Base-by-base conservation (phyloP, 192 early-diverging fungal genomes). In the Chytriomyces sp. region DNA sequence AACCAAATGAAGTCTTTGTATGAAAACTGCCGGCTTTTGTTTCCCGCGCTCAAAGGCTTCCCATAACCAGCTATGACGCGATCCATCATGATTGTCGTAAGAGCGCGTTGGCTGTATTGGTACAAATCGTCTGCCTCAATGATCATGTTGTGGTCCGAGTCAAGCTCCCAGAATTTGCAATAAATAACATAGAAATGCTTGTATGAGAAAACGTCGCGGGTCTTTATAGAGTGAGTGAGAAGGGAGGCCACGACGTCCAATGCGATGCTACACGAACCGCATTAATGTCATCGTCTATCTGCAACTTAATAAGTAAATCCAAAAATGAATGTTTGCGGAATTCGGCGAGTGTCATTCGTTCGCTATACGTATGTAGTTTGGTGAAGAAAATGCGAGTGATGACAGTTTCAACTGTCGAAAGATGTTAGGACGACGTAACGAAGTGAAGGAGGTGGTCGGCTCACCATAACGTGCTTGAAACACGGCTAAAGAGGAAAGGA, bases 111-210 rank as follows among this genome's bases (percentile, higher is more conserved):
- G 64, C 91, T 91, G 80, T 96, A 98, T 55, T 83, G 78, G 6
- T 83, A 39, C 59, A 98, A 78, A 59, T 92, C 90, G 32, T 82
- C 73, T 37, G 86, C 82, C 49, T 88, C 83, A 52, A 96, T 84
- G 37, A 92, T 76, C 64, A 93, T 83, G 74, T 96, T 92, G 62
- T 94, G 94, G 75, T 96, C 93, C 28, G 85, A 78, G 81, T 98
- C 96, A 55, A 96, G 82, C 72, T 93, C 93, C 91, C 93, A 98
- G 78, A 98, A 98, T 77, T 93, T 96, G 85, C 94, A 96, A 75
- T 96, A 98, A 2, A 98, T 86, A 26, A 98, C 96, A 75, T 98
- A 98, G 73, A 96, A 98, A 74, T 98, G 96, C 77, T 95, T 94
- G 82, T 98, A 98, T 5, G 94, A 96, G 70, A 98, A 96, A 41